phyloP scores from a whole-genome alignment of 2,329 filamentous ascomycete genomes.

The Penicillium corylophilum region DNA sequence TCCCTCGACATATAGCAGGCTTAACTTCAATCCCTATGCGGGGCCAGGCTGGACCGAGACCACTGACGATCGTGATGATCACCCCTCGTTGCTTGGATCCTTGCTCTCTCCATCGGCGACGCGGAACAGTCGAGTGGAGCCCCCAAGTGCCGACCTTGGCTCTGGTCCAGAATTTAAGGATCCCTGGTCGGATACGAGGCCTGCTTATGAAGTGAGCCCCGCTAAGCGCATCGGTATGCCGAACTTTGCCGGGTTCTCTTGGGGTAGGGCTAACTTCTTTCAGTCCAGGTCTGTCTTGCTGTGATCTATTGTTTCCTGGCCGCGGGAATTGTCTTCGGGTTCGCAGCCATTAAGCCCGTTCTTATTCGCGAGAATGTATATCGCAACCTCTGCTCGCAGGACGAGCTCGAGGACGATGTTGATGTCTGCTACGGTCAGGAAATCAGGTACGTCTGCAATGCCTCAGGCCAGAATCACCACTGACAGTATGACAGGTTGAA shows the following conservation, averaged over 20 bases:
- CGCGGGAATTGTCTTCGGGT: conserved; percentile 79
- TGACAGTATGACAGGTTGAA: conserved; percentile 57
- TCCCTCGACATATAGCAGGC: conserved; percentile 35
- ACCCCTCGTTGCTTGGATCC: conserved; percentile 19
- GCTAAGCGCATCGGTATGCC: conserved; percentile 53
- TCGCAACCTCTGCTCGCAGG: conserved; percentile 58
- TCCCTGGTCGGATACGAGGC: conserved; percentile 28
- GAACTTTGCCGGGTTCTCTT: background rate
- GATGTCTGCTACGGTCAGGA: conserved; percentile 59
- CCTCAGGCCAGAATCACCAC: background rate
- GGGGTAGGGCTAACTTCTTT: background rate
- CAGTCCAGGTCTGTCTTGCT: conserved; percentile 68
- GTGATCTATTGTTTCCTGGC: conserved; percentile 74
- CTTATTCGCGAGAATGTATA: conserved; percentile 74
- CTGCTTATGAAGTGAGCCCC: conserved; percentile 56
- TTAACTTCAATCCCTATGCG: conserved; percentile 46
- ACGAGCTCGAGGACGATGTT: conserved; percentile 49
- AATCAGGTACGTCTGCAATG: conserved; percentile 40
- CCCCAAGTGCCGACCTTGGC: conserved; percentile 3
- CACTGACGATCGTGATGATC: conserved; percentile 32
- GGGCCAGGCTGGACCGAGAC: conserved; percentile 39
- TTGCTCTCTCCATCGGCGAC: conserved; percentile 21
- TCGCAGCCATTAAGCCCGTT: conserved; percentile 79
- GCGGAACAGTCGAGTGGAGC: conserved; percentile 20
- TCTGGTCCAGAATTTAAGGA: conserved; percentile 16